Conservation (phyloP, 2,329 filamentous ascomycete genomes). For the Aspergillus ustus region DNA sequence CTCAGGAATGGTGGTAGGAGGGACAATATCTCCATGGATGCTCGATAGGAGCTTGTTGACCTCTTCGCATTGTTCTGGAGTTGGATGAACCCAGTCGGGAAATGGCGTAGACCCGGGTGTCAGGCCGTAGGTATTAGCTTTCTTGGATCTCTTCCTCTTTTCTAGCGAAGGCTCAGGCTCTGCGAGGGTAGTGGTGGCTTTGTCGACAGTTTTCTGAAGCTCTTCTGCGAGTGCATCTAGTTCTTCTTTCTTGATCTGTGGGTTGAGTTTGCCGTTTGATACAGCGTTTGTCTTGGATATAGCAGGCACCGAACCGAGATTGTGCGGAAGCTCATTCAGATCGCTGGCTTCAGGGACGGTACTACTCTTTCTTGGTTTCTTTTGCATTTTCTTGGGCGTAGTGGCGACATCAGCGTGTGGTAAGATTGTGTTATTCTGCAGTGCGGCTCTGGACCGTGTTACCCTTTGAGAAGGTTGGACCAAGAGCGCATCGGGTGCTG, state of each 20-base stretch:
- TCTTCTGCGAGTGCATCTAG: slow-evolving; percentile 13
- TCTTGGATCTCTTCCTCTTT: slow-evolving; percentile 18
- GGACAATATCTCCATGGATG: slow-evolving; percentile 67
- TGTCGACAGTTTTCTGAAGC: slow-evolving; percentile 26
- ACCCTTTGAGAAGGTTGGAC: neutral
- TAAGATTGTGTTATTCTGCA: slow-evolving; percentile 16
- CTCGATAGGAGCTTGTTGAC: slow-evolving; percentile 68
- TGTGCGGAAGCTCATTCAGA: slow-evolving; percentile 60
- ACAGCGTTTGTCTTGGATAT: neutral
- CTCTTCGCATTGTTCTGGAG: slow-evolving; percentile 69
- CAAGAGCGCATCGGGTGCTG: neutral
- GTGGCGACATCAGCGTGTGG: slow-evolving; percentile 33
- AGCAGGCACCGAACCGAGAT: slow-evolving; percentile 49
- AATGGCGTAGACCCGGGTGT: slow-evolving; percentile 66
- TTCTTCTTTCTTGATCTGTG: slow-evolving; percentile 22
- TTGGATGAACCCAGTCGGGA: slow-evolving; percentile 68
- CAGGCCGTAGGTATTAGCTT: slow-evolving; percentile 53
- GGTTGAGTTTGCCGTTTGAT: neutral
- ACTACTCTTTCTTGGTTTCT: slow-evolving; percentile 20
- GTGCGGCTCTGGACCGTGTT: neutral
- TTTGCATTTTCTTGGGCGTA: slow-evolving; percentile 34
- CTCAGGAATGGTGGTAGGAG: slow-evolving; percentile 69
- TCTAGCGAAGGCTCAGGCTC: neutral
- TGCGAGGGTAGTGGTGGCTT: slow-evolving; percentile 20
- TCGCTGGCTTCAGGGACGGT: slow-evolving; percentile 12